Evolutionary conservation across 2,329 filamentous ascomycete species (phyloP).

Genomic region (Diaporthe sp.): DNA sequence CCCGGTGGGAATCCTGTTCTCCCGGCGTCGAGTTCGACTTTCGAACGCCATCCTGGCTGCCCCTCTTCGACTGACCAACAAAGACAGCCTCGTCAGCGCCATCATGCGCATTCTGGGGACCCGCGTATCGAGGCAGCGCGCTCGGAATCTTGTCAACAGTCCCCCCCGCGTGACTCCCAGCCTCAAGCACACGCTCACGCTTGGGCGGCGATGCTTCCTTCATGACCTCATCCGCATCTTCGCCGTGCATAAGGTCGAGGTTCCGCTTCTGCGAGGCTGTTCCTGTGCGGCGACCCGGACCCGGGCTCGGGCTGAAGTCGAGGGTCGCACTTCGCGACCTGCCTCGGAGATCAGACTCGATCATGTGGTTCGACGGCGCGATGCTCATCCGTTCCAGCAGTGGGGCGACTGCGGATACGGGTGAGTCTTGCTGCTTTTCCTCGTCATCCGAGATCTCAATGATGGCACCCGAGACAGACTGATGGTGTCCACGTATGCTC

Average conservation of each 20-base stretch:
- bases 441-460: slow-evolving; percentile 10
- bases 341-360: background rate
- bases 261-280: background rate
- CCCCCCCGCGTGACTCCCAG: too few species aligned
- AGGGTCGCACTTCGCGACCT: slow-evolving; percentile 5
- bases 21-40: background rate
- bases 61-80: background rate
- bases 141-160: background rate
- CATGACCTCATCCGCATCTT: background rate
- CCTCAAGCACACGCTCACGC: background rate
- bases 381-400: slow-evolving; percentile 28
- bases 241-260: slow-evolving; percentile 19
- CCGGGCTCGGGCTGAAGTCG: slow-evolving; percentile 12
- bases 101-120: background rate
- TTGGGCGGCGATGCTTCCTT: slow-evolving; percentile 15
- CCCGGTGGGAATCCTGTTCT: background rate
- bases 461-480: background rate
- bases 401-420: background rate
- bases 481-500: background rate
- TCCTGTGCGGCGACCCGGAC: background rate
- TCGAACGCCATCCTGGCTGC: background rate
- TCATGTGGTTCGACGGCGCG: background rate
- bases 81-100: background rate
- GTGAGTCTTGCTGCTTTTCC: background rate
- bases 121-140: background rate